Percentiles rank a stretch among this genome's conserved stretches.
Evolutionary conservation across 1,284 basidiomycete species (phyloP).

Genomic region (Marasmius fiardii): DNA sequence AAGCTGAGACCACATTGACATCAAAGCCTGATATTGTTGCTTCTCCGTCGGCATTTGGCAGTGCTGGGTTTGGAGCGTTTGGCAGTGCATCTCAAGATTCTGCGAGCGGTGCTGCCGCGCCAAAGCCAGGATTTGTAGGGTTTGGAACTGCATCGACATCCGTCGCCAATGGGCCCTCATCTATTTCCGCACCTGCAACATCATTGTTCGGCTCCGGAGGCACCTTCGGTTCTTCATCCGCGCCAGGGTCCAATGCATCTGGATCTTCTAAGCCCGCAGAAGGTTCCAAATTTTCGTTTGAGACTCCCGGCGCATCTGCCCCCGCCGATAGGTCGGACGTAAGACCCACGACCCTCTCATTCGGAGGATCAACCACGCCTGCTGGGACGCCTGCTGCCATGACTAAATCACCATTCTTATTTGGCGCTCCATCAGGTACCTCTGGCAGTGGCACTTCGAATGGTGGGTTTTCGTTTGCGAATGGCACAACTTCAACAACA

Average conservation of each 20-base stretch:
- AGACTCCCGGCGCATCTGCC: no score
- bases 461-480: background rate
- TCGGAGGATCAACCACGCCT: background rate
- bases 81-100: no score
- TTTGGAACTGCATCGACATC: no score
- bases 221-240: no score
- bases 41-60: constrained; percentile 9
- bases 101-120: background rate
- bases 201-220: no score
- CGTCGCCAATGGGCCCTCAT: no score
- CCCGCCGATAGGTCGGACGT: no score
- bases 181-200: no score
- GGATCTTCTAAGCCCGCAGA: background rate
- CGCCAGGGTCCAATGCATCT: background rate
- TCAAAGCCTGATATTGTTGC: background rate
- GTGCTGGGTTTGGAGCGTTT: background rate
- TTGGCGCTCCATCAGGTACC: background rate
- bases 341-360: no score
- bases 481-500: background rate
- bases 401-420: background rate
- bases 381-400: background rate
- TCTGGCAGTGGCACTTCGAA: background rate
- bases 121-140: background rate
- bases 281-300: no score
- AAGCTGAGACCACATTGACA: no score